Evolutionary conservation across 2,329 filamentous ascomycete genomes (phyloP).

Genomic region (Coniosporium tulheliwenetii): DNA sequence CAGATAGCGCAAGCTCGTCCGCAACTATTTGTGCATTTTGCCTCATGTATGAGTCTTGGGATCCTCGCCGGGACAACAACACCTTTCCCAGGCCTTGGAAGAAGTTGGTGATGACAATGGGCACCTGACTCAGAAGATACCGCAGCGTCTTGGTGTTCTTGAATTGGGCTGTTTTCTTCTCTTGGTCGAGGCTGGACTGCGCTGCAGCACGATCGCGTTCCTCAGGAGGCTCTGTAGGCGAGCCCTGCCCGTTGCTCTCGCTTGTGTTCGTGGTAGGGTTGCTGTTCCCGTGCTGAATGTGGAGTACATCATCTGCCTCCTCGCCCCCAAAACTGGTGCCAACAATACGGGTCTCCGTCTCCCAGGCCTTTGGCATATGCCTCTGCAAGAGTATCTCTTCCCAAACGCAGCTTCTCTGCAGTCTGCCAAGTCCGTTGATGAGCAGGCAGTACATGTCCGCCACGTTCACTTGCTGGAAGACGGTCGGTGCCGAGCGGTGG

Average conservation of each 20-base stretch:
- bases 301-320: conserved; percentile 23
- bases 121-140: conserved; percentile 62
- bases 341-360: conserved; percentile 26
- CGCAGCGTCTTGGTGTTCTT: conserved; percentile 69
- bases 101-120: conserved; percentile 67
- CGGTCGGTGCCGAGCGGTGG: conserved; percentile 44
- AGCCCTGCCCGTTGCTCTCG: conserved; percentile 1
- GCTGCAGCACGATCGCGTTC: conserved; percentile 2
- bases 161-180: conserved; percentile 26
- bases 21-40: conserved; percentile 46
- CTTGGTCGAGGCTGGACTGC: not conserved
- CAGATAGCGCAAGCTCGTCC: conserved; percentile 54
- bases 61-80: conserved; percentile 53
- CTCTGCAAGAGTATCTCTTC: conserved; percentile 68
- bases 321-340: conserved; percentile 20
- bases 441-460: conserved; percentile 70
- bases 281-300: conserved; percentile 2
- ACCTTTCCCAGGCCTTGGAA: conserved; percentile 76
- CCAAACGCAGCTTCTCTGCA: conserved; percentile 67
- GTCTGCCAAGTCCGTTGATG: conserved; percentile 56
- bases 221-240: conserved; percentile 2
- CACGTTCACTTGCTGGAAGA: conserved; percentile 64
- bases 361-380: conserved; percentile 56
- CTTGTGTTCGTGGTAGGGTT: too few species aligned
- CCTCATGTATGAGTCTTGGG: conserved; percentile 47